These are phyloP conservation scores for Babesia bigemina DNA, from an alignment of 169 alveolate species.

Conservation along the genomic window DNA sequence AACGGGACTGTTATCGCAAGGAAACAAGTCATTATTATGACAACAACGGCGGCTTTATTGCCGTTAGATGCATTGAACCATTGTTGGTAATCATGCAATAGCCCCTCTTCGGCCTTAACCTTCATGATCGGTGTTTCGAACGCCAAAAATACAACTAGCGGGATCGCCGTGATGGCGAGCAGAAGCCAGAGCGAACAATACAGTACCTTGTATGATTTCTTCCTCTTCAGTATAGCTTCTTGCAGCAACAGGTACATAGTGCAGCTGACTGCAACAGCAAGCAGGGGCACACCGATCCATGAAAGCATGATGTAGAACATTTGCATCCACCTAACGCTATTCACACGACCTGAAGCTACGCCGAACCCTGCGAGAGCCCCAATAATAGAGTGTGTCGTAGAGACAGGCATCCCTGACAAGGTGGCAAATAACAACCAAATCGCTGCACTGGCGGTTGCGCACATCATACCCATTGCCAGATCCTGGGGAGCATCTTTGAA, in stretches of 20 bases:
- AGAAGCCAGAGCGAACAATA: conserved; percentile 33
- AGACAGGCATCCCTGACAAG: conserved; percentile 80
- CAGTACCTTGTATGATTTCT: conserved; percentile 31
- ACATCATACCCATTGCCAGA: conserved; percentile 84
- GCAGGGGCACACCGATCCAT: conserved; percentile 79
- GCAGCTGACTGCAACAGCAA: conserved; percentile 50
- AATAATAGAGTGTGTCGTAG: conserved; percentile 86
- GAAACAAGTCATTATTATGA: conserved; percentile 7
- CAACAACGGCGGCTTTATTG: conserved; percentile 21
- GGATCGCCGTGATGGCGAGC: conserved; percentile 38
- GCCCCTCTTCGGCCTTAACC: conserved; percentile 4
- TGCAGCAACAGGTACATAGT: conserved; percentile 53
- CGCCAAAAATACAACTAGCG: conserved; percentile 50
- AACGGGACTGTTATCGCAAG: conserved; percentile 15
- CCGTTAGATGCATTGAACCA: conserved; percentile 53
- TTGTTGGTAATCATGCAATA: conserved; percentile 10
- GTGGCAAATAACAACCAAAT: conserved; percentile 82
- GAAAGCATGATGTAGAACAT: conserved; percentile 74
- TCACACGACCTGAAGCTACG: conserved; percentile 75
- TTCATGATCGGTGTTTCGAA: conserved; percentile 54
- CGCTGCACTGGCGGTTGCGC: conserved; percentile 80
- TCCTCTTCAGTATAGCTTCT: conserved; percentile 39
- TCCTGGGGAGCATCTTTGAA: conserved; percentile 78
- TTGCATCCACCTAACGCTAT: conserved; percentile 79
- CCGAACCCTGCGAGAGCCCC: conserved; percentile 87